Base-by-base conservation (phyloP, 75 land plant species). In the Selaginella moellendorffii region DNA sequence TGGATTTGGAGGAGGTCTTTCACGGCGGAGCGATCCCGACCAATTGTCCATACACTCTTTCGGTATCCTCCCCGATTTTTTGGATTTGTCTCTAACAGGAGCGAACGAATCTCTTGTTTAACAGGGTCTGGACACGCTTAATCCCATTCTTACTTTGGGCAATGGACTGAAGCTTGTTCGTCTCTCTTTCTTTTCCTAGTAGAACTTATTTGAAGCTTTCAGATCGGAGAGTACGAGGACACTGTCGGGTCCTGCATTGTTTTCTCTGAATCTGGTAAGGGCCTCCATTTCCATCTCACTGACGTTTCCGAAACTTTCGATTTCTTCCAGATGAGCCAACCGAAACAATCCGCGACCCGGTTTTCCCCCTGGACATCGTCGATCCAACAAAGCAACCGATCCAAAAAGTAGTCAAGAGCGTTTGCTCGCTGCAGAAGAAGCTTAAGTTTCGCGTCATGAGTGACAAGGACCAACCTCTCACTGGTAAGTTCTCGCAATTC, bases 171-270 rank as follows among this genome's bases (percentile, higher is more conserved):
- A 80, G 69, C 75, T 86, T 79, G 90, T 86, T 31, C 30, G 64
- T n/a, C n/a, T n/a, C n/a, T n/a, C n/a, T n/a, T n/a, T n/a, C n/a
- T n/a, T n/a, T n/a, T n/a, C n/a, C n/a, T n/a, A n/a, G n/a, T n/a
- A n/a, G n/a, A n/a, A n/a, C n/a, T n/a, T n/a, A n/a, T n/a, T n/a
- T n/a, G n/a, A n/a, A n/a, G n/a, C n/a, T n/a, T n/a, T n/a, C n/a
- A n/a, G 90, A 78, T 86, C 42, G 90, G 90, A 23, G 80, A 86
- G 46, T 86, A 86, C 64, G 75, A 76, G 65, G 90, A 86, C 62
- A 86, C 90, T 2, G 69, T 86, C 26, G 90, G 90, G n/a, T 74
- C 85, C 2, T 81, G 83, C 81, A 62, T 75, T 31, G 68, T 78
- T 27, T 83, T 82, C 62, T 58, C 79, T n/a, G 90, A 86, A 70